phyloP scores from a whole-genome alignment of 352 stramenopile genomes.

The Nannochloropsis limnetica region DNA sequence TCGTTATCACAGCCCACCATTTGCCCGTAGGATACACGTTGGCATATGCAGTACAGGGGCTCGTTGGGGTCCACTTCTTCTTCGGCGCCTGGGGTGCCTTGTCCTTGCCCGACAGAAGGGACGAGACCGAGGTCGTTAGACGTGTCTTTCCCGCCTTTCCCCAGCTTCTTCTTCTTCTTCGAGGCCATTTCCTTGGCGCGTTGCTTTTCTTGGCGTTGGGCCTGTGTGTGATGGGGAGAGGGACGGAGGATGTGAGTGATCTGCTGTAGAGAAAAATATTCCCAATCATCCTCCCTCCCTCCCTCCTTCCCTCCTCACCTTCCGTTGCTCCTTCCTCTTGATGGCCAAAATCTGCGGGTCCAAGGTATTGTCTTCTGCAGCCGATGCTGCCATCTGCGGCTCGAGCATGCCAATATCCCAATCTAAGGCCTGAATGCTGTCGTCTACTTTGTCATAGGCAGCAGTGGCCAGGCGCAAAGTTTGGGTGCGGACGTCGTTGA shows the following conservation, averaged over 20 bases:
- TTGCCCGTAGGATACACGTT: constrained; percentile 17
- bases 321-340: constrained; percentile 27
- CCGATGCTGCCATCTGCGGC: constrained; percentile 22
- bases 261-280: neutral
- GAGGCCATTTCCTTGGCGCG: neutral
- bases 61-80: constrained; percentile 18
- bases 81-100: neutral
- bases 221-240: neutral
- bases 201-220: neutral
- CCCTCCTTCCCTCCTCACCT: neutral
- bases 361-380: constrained; percentile 1
- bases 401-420: constrained; percentile 33
- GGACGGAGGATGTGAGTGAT: neutral
- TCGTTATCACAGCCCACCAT: constrained; percentile 28
- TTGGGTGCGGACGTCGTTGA: constrained; percentile 32
- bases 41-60: neutral
- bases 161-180: constrained; percentile 16
- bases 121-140: neutral
- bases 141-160: neutral
- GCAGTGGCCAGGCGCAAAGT: neutral
- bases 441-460: constrained; percentile 5
- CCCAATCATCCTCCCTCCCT: neutral
- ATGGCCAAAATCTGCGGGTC: constrained; percentile 10
- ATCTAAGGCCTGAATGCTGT: constrained; percentile 26
- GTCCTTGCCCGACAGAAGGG: neutral